Evolutionary conservation across 768 basidiomycete genomes (phyloP).

Genomic region (Dentipellis sp.): DNA sequence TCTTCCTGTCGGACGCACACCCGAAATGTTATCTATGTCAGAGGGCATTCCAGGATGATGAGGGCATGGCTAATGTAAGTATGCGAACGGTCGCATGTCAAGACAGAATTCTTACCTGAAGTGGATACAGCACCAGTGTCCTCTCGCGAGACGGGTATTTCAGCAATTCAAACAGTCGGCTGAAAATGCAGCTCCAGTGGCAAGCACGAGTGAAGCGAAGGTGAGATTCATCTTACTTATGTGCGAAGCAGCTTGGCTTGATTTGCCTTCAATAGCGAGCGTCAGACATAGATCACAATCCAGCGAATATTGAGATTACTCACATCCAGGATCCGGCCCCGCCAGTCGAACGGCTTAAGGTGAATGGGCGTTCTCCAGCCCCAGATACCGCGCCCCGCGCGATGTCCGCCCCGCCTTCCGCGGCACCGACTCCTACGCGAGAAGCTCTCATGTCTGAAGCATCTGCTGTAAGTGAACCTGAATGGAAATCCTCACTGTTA

Average conservation of each 20-base stretch:
- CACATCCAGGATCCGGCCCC: too few relatives aligned
- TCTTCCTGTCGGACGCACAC: background rate
- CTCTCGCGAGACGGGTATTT: background rate
- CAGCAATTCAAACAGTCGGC: background rate
- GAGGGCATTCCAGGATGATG: background rate
- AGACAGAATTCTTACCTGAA: background rate
- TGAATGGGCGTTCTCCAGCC: background rate
- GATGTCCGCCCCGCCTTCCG: background rate
- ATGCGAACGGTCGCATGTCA: background rate
- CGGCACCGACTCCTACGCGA: too few relatives aligned
- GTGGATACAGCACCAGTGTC: background rate
- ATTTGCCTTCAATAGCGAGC: too few relatives aligned
- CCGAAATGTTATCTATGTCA: background rate
- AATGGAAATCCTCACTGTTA: too few relatives aligned
- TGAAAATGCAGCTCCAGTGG: background rate
- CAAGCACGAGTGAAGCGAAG: background rate
- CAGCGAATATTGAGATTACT: too few relatives aligned
- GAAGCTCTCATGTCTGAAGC: too few relatives aligned
- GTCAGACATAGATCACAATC: too few relatives aligned
- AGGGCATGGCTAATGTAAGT: background rate
- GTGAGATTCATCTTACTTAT: too few relatives aligned
- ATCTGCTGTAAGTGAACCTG: too few relatives aligned
- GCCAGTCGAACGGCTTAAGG: too few relatives aligned
- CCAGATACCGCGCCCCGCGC: background rate
- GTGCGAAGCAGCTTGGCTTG: too few relatives aligned